These are phyloP conservation scores for Hypoxylon rickii DNA, from an alignment of 495 filamentous ascomycete genomes.

Conservation along the genomic window DNA sequence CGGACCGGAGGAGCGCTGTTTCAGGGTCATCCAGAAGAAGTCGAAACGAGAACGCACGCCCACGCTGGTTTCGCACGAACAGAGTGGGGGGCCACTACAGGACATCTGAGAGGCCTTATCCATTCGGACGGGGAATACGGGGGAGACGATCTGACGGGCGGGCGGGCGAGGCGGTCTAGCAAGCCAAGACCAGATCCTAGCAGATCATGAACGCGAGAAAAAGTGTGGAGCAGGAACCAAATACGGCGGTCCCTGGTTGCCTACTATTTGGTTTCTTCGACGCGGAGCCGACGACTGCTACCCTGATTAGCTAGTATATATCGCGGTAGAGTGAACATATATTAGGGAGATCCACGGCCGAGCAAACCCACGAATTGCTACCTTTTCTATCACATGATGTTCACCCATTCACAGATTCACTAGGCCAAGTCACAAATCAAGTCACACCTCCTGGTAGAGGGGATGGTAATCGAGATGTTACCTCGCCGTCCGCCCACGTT, in stretches of 20 bases:
- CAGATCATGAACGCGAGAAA: conserved; percentile 21
- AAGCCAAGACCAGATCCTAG: conserved; percentile 32
- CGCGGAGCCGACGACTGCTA: conserved; percentile 17
- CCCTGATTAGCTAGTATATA: conserved; percentile 31
- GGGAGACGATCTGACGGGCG: conserved; percentile 19
- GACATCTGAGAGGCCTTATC: conserved; percentile 25
- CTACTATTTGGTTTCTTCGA: conserved; percentile 14
- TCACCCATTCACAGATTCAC: neutral
- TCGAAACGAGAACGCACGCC: conserved; percentile 18
- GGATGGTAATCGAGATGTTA: conserved; percentile 23
- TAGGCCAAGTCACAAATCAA: too few relatives aligned
- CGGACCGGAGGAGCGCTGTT: conserved; percentile 51
- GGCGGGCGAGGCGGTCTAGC: conserved; percentile 30
- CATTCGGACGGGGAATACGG: conserved; percentile 33
- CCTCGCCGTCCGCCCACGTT: conserved; percentile 10
- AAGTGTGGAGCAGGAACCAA: conserved; percentile 24
- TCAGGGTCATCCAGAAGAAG: conserved; percentile 24
- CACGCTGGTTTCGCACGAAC: conserved; percentile 25
- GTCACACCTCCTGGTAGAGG: conserved; percentile 7
- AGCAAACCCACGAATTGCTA: conserved; percentile 14
- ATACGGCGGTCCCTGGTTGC: conserved; percentile 15
- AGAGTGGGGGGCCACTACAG: conserved; percentile 34
- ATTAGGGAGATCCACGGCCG: conserved; percentile 11
- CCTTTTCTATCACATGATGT: conserved; percentile 31
- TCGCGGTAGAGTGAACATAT: conserved; percentile 22